Evolutionary conservation across 257 asterid genomes (phyloP), one percentile per base, ranked within the genome.

Genomic region (Lycium ferocissimum): DNA sequence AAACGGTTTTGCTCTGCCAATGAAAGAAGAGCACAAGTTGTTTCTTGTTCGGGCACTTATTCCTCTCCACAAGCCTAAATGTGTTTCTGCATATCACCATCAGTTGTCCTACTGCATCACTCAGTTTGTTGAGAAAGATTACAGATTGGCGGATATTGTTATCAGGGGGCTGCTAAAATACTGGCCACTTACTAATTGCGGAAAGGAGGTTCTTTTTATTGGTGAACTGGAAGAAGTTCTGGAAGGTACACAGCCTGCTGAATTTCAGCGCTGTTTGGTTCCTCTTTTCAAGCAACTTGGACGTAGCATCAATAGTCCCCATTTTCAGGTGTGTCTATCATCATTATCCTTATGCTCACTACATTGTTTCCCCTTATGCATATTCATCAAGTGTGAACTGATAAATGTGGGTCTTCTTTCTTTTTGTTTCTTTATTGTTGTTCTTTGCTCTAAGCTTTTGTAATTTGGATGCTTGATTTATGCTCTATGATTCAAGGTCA

Each of bases 21-120:
- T 95, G 99, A 94, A 95, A 88, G 99, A 95, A 89, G 98, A 95
- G 90, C 98, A 95, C 90, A 95, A 95, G 87, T 61, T 95, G 85
- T 95, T 94, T 87, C 98, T 95, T 66, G 89, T 89, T 47, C 91
- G 99, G 72, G 95, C 95, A 26, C 93, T 95, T 57, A 89, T 95
- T 86, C 99, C 98, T 15, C 86, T 95, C 87, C 99, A 95, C 92
- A 94, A 94, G 92, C 93, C 97, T 56, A 92, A 91, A 81, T 89
- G 92, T 83, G 87, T 94, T 67, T 69, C 95, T 51, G 70, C 89
- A 7, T 95, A 94, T 91, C 98, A 95, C 88, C 95, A 91, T 81
- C 99, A 95, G 81, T 85, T 95, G 88, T 88, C 93, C 84, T 95
- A 94, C 58, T 94, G 98, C 88, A 88, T 92, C 81, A 90, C 91